Base-by-base conservation (phyloP, 345 rosid genomes). In the Theobroma cacao region DNA sequence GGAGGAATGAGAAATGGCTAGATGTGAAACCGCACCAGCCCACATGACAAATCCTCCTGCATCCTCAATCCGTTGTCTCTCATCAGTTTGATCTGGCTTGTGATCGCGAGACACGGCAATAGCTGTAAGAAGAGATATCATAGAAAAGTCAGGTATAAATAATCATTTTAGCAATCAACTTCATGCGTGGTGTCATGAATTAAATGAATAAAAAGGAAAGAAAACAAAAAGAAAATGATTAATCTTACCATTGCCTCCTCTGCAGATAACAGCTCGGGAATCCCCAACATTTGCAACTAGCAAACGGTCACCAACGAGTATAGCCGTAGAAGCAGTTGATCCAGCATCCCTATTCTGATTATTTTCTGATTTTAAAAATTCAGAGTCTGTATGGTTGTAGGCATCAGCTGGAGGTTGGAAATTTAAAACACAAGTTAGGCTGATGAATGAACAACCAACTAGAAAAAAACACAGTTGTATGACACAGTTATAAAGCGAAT, bases 11-110 rank as follows among this genome's bases (percentile, higher is more conserved):
- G 26, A 66, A 31, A 34, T 41, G 72, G 64, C 22, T 24, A 55
- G 12, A 63, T 22, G 41, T 40, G 50, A 41, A 58, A 53, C 55
- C 86, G 78, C 75, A 91, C 99, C 99, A 82, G 99, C 99, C 99
- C 99, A 97, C 97, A 94, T 94, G 67, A 97, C 98, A 83, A 97
- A 97, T 64, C 99, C 99, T 76, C 99, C 99, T 7, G 99, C 99
- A 83, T 94, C 91, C 85, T 97, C 99, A 77, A 97, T 97, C 56
- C 99, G 86, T 75, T 91, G 99, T 61, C 99, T 92, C 83, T 97
- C 99, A 84, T 97, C 99, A 80, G 86, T 89, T 85, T 91, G 98
- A 85, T 97, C 98, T 11, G 99, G 99, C 84, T 93, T 97, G 88
- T 97, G 99, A 85, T 97, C 99, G 74, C 98, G 91, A 75, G 99